Evolutionary conservation across 1,284 basidiomycete species (phyloP).

Genomic region (Sutorius eximius): DNA sequence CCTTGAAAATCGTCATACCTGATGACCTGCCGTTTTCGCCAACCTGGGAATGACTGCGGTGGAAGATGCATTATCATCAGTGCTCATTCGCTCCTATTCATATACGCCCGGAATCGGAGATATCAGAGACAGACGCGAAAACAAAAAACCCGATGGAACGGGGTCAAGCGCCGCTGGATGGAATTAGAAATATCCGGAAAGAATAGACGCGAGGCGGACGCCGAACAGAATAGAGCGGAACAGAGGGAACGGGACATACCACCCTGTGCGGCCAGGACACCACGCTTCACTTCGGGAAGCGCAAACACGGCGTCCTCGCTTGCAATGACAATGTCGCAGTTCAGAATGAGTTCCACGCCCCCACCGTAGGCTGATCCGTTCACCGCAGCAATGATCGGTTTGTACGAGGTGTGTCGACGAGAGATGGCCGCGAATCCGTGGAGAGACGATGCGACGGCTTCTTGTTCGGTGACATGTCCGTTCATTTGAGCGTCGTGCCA

Average conservation of each 20-base stretch:
- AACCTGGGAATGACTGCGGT: conserved; percentile 62
- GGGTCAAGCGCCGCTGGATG: neutral
- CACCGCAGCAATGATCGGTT: conserved; percentile 84
- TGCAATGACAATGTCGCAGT: conserved; percentile 84
- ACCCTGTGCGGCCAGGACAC: conserved; percentile 75
- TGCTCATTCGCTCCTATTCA: conserved; percentile 11
- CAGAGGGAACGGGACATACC: conserved; percentile 43
- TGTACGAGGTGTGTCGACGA: conserved; percentile 59
- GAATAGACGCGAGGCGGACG: neutral
- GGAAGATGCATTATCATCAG: conserved; percentile 14
- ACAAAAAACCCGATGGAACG: neutral
- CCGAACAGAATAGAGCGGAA: neutral
- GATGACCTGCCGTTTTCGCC: conserved; percentile 62
- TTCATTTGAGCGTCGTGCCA: conserved; percentile 22
- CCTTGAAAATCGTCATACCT: conserved; percentile 44
- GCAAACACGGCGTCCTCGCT: conserved; percentile 70
- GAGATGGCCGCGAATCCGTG: conserved; percentile 81
- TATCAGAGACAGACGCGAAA: conserved; percentile 4
- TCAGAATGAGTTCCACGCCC: conserved; percentile 76
- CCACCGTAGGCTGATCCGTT: conserved; percentile 81
- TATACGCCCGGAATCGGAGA: neutral
- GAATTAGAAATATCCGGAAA: neutral
- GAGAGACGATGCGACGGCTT: conserved; percentile 39
- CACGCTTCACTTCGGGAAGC: conserved; percentile 80
- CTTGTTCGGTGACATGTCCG: conserved; percentile 40